phyloP scores from a whole-genome alignment of 148 eudicot species.

The Spergularia marina region DNA sequence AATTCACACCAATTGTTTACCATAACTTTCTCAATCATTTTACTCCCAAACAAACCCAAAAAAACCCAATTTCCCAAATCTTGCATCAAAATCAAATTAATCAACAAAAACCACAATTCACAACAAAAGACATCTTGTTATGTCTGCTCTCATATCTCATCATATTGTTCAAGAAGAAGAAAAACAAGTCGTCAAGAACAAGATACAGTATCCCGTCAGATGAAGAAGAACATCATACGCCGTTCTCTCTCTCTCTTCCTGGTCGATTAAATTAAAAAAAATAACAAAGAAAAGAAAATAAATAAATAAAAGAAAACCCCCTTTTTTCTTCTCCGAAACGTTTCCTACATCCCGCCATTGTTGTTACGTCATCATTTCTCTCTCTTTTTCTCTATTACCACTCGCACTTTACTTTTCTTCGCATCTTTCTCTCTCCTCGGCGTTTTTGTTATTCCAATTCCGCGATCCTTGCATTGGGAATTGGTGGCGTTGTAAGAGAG shows the following conservation, averaged over 20 bases:
- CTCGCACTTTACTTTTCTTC: background rate
- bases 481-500: background rate
- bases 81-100: background rate
- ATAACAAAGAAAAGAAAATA: background rate
- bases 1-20: background rate
- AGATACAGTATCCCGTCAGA: background rate
- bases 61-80: background rate
- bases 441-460: background rate
- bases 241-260: slow-evolving; percentile 27
- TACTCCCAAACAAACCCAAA: too few relatives aligned
- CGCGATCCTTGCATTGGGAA: background rate
- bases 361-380: slow-evolving; percentile 13
- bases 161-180: slow-evolving; percentile 10
- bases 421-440: background rate
- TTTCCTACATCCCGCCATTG: slow-evolving; percentile 45
- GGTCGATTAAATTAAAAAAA: slow-evolving; percentile 6
- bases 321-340: slow-evolving; percentile 31
- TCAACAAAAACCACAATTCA: background rate
- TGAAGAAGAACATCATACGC: background rate
- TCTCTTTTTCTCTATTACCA: background rate
- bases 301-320: background rate
- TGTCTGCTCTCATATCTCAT: too few relatives aligned
- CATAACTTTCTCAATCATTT: background rate
- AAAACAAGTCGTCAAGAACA: background rate
- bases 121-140: too few relatives aligned